phyloP scores from a whole-genome alignment of 805 yeast species.

The Metschnikowia drakensbergensis region DNA sequence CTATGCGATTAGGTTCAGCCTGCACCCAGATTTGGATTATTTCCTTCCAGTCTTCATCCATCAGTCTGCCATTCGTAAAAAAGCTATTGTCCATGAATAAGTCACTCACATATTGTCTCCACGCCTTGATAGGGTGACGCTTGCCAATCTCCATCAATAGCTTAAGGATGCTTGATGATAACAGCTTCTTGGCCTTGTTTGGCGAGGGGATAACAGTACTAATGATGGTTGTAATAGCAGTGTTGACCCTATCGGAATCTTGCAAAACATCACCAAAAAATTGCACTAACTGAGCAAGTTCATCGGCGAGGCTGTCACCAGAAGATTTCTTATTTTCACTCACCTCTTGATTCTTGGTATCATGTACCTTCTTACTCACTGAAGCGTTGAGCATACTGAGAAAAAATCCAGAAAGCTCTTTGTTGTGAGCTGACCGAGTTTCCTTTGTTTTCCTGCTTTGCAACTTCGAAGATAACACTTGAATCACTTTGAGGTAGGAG shows the following conservation, averaged over 20 bases:
- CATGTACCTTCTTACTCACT: constrained; percentile 5
- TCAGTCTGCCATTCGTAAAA: constrained; percentile 29
- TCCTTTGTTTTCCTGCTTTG: constrained; percentile 59
- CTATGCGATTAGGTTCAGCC: constrained; percentile 56
- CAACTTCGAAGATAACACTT: constrained; percentile 52
- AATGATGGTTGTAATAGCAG: constrained; percentile 49
- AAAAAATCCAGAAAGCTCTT: constrained; percentile 42
- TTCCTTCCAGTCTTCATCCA: constrained; percentile 46
- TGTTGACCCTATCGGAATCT: constrained; percentile 60
- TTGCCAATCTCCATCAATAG: constrained; percentile 41
- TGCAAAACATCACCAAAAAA: constrained; percentile 39
- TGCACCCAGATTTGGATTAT: constrained; percentile 62
- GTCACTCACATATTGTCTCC: constrained; percentile 67
- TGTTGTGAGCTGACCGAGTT: constrained; percentile 26
- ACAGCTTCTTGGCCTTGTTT: constrained; percentile 41
- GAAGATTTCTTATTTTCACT: constrained; percentile 22
- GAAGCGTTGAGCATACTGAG: constrained; percentile 24
- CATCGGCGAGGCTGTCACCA: constrained; percentile 25
- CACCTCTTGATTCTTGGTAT: background rate
- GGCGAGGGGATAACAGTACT: constrained; percentile 52
- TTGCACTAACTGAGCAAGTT: constrained; percentile 5
- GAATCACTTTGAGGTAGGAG: constrained; percentile 48
- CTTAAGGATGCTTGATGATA: constrained; percentile 42
- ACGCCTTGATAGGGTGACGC: constrained; percentile 41
- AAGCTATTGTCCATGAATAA: constrained; percentile 58